Evolutionary conservation across 2,329 filamentous ascomycete species (phyloP).

Genomic region (Periconia sp.): DNA sequence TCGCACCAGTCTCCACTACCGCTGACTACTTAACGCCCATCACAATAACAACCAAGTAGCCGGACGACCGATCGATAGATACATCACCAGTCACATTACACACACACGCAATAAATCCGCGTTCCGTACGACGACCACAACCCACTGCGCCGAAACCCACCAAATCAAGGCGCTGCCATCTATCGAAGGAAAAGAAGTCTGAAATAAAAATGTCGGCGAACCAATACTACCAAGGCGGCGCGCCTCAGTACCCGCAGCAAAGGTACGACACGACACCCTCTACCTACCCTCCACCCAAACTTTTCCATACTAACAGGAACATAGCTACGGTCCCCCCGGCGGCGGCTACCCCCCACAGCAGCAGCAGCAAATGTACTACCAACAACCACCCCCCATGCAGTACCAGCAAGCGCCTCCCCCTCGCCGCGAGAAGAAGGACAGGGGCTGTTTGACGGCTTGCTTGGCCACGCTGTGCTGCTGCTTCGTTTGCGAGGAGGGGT

Average conservation of each 20-base stretch:
- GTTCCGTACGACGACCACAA: too few relatives aligned
- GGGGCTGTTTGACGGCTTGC: slow-evolving; percentile 35
- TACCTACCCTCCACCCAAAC: background rate
- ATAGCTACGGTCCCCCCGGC: slow-evolving; percentile 26
- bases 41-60: too few relatives aligned
- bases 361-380: slow-evolving; percentile 30
- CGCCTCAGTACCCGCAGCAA: slow-evolving; percentile 41
- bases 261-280: slow-evolving; percentile 20
- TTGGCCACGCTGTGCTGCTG: slow-evolving; percentile 58
- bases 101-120: too few relatives aligned
- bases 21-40: too few relatives aligned
- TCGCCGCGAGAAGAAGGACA: slow-evolving; percentile 51
- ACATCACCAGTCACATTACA: too few relatives aligned
- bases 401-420: slow-evolving; percentile 55
- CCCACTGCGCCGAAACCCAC: too few relatives aligned
- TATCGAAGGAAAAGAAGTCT: background rate
- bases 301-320: background rate
- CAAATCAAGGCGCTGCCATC: too few relatives aligned
- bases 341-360: slow-evolving; percentile 26
- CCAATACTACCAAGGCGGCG: slow-evolving; percentile 38
- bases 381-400: slow-evolving; percentile 42
- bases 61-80: too few relatives aligned
- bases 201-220: slow-evolving; percentile 36
- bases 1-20: too few relatives aligned
- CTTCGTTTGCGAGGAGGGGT: slow-evolving; percentile 65